Evolutionary conservation across 1,284 basidiomycete genomes (phyloP).

Genomic region (Ceratobasidium sp.): DNA sequence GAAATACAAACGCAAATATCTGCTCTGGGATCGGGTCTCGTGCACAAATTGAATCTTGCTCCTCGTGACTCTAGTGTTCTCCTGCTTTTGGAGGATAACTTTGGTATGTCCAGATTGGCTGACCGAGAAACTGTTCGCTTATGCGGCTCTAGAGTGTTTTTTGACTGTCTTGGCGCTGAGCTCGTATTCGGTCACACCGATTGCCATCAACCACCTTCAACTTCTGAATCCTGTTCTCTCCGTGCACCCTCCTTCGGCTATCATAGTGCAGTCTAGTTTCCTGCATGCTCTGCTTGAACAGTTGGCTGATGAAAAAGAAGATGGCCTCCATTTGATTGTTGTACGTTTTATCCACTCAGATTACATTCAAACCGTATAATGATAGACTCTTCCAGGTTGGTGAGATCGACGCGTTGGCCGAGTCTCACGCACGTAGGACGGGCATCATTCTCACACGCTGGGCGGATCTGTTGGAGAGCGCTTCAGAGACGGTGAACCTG

Average conservation of each 20-base stretch:
- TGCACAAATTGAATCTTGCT: constrained; percentile 63
- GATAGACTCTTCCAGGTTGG: constrained; percentile 45
- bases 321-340: constrained; percentile 66
- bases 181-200: constrained; percentile 71
- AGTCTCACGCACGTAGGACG: constrained; percentile 51
- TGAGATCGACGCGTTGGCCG: constrained; percentile 53
- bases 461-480: constrained; percentile 66
- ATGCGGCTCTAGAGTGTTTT: constrained; percentile 67
- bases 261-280: constrained; percentile 68
- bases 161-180: constrained; percentile 77
- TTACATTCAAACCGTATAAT: no score
- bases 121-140: not conserved
- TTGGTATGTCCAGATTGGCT: constrained; percentile 58
- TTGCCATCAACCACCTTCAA: constrained; percentile 66
- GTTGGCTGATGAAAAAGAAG: constrained; percentile 64
- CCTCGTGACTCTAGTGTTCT: constrained; percentile 71
- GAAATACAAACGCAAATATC: constrained; percentile 68
- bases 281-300: constrained; percentile 70
- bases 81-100: constrained; percentile 72
- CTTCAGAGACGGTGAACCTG: constrained; percentile 48
- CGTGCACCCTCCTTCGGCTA: constrained; percentile 67
- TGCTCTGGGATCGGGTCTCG: constrained; percentile 72
- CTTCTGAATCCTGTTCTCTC: constrained; percentile 70
- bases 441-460: constrained; percentile 62
- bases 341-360: constrained; percentile 56